A percentile compares a stretch with the other conserved stretches of the same genome.
Evolutionary conservation across 306 rosid genomes (phyloP).

Genomic region (Trifolium pratense): DNA sequence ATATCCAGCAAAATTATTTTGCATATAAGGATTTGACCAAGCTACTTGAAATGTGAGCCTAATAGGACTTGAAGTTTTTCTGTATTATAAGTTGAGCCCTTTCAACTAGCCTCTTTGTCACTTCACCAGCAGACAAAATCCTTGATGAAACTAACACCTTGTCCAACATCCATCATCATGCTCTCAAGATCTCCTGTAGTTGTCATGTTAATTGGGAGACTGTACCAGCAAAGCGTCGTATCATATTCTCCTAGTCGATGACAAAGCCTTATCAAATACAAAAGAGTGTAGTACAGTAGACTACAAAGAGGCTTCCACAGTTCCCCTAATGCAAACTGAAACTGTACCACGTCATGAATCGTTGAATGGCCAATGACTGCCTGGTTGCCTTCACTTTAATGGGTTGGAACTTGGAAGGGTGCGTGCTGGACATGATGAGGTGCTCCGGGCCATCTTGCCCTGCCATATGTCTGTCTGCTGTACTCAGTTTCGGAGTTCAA

Average conservation of each 20-base stretch:
- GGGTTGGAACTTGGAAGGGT: conserved; percentile 67
- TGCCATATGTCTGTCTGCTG: conserved; percentile 56
- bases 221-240: conserved; percentile 64
- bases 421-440: conserved; percentile 77
- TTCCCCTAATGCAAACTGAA: not conserved
- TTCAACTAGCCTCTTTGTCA: conserved; percentile 67
- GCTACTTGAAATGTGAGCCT: not conserved
- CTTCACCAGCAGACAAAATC: conserved; percentile 75
- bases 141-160: conserved; percentile 73
- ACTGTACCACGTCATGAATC: conserved; percentile 71
- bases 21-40: not conserved
- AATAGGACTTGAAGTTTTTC: conserved; percentile 31
- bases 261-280: conserved; percentile 4
- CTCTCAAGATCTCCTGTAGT: conserved; percentile 77
- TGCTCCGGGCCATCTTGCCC: conserved; percentile 84
- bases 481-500: conserved; percentile 71
- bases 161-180: conserved; percentile 86
- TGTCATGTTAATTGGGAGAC: conserved; percentile 56
- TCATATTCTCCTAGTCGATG: conserved; percentile 60
- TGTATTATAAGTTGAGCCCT: conserved; percentile 68
- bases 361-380: conserved; percentile 70
- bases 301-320: conserved; percentile 1
- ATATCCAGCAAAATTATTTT: too few species aligned
- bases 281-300: not conserved
- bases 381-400: conserved; percentile 65